phyloP scores from a whole-genome alignment of 2,329 filamentous ascomycete species.

The Colletotrichum acutatum region DNA sequence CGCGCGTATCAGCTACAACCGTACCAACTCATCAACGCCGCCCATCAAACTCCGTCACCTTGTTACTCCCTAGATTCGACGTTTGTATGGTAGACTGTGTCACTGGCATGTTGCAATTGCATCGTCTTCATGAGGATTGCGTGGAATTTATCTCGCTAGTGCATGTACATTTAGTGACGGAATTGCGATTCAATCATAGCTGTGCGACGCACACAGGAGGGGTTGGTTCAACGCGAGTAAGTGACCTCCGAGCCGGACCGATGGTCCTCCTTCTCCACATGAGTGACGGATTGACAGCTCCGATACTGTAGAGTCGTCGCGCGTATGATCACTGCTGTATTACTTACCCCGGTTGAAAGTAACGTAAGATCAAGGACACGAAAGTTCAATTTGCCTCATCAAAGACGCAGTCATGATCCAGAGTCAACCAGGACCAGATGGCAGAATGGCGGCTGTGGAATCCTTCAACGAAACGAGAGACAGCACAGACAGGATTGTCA shows the following conservation, averaged over 20 bases:
- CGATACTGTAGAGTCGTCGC: neutral
- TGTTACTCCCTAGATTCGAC: too few species aligned
- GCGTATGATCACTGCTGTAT: neutral
- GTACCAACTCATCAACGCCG: too few species aligned
- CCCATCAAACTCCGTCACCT: too few species aligned
- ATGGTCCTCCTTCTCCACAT: neutral
- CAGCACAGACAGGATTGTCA: conserved; percentile 6
- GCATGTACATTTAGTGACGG: too few species aligned
- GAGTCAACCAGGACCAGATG: neutral
- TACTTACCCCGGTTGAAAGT: too few species aligned
- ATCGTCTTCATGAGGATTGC: too few species aligned
- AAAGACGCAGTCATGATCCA: neutral
- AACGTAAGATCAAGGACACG: neutral
- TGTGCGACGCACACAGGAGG: neutral
- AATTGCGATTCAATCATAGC: neutral
- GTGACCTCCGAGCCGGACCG: neutral
- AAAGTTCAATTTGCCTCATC: neutral
- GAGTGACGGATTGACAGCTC: neutral
- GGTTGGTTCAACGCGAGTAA: neutral
- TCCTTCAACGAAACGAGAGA: neutral
- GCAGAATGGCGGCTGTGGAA: neutral
- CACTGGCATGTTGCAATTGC: too few species aligned
- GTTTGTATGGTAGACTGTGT: too few species aligned
- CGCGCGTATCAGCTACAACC: too few species aligned
- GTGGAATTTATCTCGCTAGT: too few species aligned